These are phyloP conservation scores for Plasmodium malariae DNA, from an alignment of 169 alveolate species.

Conservation along the genomic window DNA sequence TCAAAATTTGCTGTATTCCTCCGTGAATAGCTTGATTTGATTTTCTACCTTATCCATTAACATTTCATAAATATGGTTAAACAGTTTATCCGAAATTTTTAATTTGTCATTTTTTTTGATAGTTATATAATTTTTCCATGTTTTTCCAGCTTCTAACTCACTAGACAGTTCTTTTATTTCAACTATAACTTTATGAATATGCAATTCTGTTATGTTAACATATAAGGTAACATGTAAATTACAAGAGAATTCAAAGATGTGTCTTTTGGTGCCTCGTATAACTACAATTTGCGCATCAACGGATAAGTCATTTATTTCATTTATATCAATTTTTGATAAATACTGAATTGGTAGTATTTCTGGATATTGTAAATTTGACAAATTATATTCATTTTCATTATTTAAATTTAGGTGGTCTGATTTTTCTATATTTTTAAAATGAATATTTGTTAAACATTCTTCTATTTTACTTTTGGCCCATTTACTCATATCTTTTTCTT, in stretches of 20 bases:
- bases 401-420: slow-evolving; percentile 62
- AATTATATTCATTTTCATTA: slow-evolving; percentile 79
- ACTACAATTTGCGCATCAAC: slow-evolving; percentile 90
- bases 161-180: slow-evolving; percentile 81
- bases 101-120: slow-evolving; percentile 57
- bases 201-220: slow-evolving; percentile 31
- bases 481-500: slow-evolving; percentile 85
- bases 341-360: slow-evolving; percentile 62
- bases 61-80: slow-evolving; percentile 28
- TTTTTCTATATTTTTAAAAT: slow-evolving; percentile 79
- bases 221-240: slow-evolving; percentile 57
- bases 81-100: slow-evolving; percentile 41
- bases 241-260: slow-evolving; percentile 87
- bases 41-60: slow-evolving; percentile 23
- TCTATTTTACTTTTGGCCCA: slow-evolving; percentile 77
- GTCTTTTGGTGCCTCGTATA: slow-evolving; percentile 88
- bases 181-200: slow-evolving; percentile 76
- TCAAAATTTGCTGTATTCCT: slow-evolving; percentile 51
- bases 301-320: slow-evolving; percentile 81
- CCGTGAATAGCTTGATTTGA: slow-evolving; percentile 39
- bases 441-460: slow-evolving; percentile 64
- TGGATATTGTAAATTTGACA: slow-evolving; percentile 67
- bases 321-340: slow-evolving; percentile 77
- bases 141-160: slow-evolving; percentile 84
- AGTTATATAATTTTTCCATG: slow-evolving; percentile 81